A percentile compares a stretch with the other conserved stretches of the same genome.
Conservation (phyloP, 2,329 filamentous ascomycete species). For the Talaromyces pinophilus region DNA sequence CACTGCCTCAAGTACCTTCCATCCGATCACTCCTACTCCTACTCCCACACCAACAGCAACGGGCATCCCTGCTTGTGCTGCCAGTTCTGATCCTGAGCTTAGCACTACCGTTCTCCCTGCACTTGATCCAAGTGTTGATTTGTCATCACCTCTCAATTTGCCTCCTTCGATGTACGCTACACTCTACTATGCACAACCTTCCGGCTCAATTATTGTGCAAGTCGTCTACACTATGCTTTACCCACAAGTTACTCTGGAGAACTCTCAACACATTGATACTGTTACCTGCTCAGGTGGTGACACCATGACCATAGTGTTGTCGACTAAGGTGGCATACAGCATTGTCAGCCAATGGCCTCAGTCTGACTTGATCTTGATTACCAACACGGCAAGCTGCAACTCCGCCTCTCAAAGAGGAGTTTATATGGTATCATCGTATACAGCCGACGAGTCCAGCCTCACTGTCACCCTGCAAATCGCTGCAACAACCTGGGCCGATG, state of each 20-base stretch:
- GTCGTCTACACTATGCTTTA: slow-evolving; percentile 10
- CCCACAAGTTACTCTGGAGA: slow-evolving; percentile 4
- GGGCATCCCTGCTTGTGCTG: neutral
- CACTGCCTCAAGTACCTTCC: neutral
- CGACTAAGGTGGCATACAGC: neutral
- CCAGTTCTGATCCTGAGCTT: slow-evolving; percentile 1
- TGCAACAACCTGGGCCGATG: neutral
- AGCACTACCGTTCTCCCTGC: slow-evolving; percentile 2
- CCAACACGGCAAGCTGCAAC: slow-evolving; percentile 7
- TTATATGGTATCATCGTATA: slow-evolving; percentile 4
- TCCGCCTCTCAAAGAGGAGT: slow-evolving; percentile 1
- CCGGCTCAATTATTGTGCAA: slow-evolving; percentile 1
- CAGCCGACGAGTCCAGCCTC: neutral
- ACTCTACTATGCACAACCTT: slow-evolving; percentile 4
- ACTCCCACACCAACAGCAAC: neutral
- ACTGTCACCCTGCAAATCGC: neutral
- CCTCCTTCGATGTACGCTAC: slow-evolving; percentile 1
- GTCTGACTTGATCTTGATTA: slow-evolving; percentile 6
- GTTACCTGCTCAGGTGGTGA: neutral
- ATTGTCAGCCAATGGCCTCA: slow-evolving; percentile 4
- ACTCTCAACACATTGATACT: slow-evolving; percentile 4
- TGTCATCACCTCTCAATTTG: neutral
- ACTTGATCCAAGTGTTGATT: neutral
- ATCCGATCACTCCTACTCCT: neutral
- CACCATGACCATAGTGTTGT: neutral